Base-by-base conservation (phyloP, 768 basidiomycete species). In the Naganishia friedmannii region DNA sequence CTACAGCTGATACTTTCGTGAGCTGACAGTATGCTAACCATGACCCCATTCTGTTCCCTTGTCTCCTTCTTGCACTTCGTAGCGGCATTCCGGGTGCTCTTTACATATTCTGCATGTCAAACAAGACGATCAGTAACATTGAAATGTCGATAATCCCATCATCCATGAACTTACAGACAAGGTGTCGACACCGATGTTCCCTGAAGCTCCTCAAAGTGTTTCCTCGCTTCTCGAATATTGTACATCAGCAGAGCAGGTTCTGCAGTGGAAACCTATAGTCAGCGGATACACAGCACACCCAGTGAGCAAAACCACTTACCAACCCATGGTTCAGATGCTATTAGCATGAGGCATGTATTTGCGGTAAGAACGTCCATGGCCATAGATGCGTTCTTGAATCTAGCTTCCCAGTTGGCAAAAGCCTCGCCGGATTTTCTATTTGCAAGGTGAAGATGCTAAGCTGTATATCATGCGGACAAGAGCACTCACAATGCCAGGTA, bases 341-440 rank as follows among this genome's bases (percentile, higher is more conserved):
- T 87, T 66, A 96, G 86, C 77, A 98, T 84, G 58, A 97, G 88
- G 75, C 93, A 98, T 0, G 94, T 95, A 79, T 96, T 96, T 75
- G 86, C 85, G 29, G 95, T 96, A 84, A 97, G 86, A 75, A 92
- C 90, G 74, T 96, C 93, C 28, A 98, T 85, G 67, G 79, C 72
- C 42, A 80, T 72, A 1, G 74, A 74, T 45, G 78, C 78, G 8
- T 76, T 74, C 42, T 79, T 75, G 53, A 79, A 77, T 51, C 76
- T 77, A 48, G 72, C 74, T 73, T 80, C 77, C 69, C 78, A 78
- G 19, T 78, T 75, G 42, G 73, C 68, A 66, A 78, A 78, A 13
- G 71, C 60, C 39, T 65, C 63, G n/a, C 57, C 63, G 6, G 53
- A 65, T 39, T 57, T 56, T 19, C 69, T 70, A 26, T 3, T 13